Conservation (phyloP, 768 basidiomycete species). For the Phaeotremella fagi region DNA sequence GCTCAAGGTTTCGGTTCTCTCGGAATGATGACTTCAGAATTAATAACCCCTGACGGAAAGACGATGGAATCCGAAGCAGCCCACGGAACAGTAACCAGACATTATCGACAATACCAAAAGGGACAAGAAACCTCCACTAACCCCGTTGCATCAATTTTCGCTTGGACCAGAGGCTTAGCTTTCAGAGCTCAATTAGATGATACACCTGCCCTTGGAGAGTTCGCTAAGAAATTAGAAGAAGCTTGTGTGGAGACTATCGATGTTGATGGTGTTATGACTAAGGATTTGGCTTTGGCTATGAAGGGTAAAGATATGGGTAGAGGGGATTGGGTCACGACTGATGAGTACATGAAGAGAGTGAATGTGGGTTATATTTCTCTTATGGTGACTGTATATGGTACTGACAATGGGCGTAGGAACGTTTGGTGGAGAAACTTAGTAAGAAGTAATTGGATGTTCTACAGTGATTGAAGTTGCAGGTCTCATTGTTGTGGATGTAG, state of each 20-base stretch:
- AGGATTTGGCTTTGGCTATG: slow-evolving; percentile 91
- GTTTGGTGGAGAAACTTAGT: slow-evolving; percentile 35
- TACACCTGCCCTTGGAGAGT: slow-evolving; percentile 67
- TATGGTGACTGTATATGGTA: background rate
- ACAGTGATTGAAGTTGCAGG: too few species aligned
- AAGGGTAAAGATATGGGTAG: slow-evolving; percentile 84
- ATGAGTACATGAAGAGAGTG: slow-evolving; percentile 88
- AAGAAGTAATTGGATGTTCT: too few species aligned
- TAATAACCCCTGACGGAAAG: slow-evolving; percentile 89
- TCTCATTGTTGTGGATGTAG: too few species aligned
- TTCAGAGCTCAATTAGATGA: slow-evolving; percentile 88
- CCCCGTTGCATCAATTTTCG: slow-evolving; percentile 97
- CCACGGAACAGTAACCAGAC: slow-evolving; percentile 85
- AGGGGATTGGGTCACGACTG: slow-evolving; percentile 94
- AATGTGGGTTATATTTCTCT: slow-evolving; percentile 54
- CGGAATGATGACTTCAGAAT: slow-evolving; percentile 97
- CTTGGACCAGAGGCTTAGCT: slow-evolving; percentile 92
- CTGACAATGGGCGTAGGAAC: slow-evolving; percentile 12
- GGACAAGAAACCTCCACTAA: slow-evolving; percentile 97
- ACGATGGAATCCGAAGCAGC: slow-evolving; percentile 94
- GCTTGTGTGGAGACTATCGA: slow-evolving; percentile 91
- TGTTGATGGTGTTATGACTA: slow-evolving; percentile 86
- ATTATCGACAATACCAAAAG: slow-evolving; percentile 96
- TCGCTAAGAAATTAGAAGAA: slow-evolving; percentile 73
- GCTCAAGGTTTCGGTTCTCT: slow-evolving; percentile 95